Conservation (phyloP, 1,284 basidiomycete species). For the Pseudozyma sp. region DNA sequence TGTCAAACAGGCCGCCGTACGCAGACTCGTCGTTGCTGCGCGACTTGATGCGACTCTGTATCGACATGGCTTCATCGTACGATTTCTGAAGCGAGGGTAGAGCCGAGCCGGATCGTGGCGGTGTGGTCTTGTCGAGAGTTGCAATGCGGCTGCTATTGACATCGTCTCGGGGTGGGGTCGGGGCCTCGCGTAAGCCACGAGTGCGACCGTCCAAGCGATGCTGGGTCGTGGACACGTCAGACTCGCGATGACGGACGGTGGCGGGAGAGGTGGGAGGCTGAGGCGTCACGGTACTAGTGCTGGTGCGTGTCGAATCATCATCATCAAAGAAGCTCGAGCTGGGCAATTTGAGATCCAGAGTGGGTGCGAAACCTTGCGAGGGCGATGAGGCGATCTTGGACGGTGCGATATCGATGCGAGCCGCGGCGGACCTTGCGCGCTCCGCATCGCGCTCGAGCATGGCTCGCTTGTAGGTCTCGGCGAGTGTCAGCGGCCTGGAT, state of each 20-base stretch:
- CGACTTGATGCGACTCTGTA: slow-evolving; percentile 15
- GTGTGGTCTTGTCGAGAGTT: slow-evolving; percentile 5
- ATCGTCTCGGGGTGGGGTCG: not conserved
- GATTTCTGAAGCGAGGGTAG: slow-evolving; percentile 20
- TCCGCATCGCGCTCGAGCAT: slow-evolving; percentile 38
- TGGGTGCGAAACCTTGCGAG: slow-evolving; percentile 19
- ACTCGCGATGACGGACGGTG: not conserved
- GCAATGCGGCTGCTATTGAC: slow-evolving; percentile 12
- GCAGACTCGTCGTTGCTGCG: slow-evolving; percentile 15
- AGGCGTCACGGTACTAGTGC: not conserved
- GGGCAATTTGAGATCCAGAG: slow-evolving; percentile 44
- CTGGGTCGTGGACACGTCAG: not conserved
- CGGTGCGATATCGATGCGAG: not conserved
- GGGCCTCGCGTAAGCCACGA: not conserved
- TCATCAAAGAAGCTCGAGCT: slow-evolving; percentile 37
- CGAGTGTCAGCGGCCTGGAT: slow-evolving; percentile 20
- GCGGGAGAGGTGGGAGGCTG: not conserved
- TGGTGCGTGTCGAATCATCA: slow-evolving; percentile 8
- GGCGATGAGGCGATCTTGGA: not conserved
- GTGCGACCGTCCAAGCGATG: not conserved
- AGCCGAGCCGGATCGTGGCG: slow-evolving; percentile 4
- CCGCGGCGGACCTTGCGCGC: slow-evolving; percentile 12
- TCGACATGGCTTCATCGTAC: slow-evolving; percentile 30
- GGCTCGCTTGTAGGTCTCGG: slow-evolving; percentile 39
- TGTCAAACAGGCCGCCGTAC: slow-evolving; percentile 23